phyloP scores from a whole-genome alignment of 768 basidiomycete genomes.

The Trametes coccinea region DNA sequence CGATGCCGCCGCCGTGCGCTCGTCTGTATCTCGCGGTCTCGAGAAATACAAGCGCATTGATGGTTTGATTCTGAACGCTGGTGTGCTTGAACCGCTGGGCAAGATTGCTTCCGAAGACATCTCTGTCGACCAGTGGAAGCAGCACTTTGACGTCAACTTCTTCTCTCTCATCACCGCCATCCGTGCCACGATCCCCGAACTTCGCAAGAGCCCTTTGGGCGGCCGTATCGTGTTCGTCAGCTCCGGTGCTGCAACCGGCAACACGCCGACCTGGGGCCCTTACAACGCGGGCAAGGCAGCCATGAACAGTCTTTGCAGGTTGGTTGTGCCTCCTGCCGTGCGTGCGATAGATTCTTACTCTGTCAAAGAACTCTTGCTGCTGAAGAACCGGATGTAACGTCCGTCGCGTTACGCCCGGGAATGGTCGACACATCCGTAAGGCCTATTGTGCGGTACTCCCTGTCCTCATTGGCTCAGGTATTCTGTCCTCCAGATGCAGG shows the following conservation, averaged over 20 bases:
- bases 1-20: conserved; percentile 52
- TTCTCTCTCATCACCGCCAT: conserved; percentile 78
- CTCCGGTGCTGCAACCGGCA: conserved; percentile 79
- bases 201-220: conserved; percentile 57
- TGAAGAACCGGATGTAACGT: conserved; percentile 77
- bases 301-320: conserved; percentile 85
- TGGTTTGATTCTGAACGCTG: conserved; percentile 85
- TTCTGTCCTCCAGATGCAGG: conserved; percentile 65
- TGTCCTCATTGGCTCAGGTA: neutral
- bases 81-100: conserved; percentile 67
- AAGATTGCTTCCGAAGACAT: conserved; percentile 51
- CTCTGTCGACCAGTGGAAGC: conserved; percentile 63
- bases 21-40: conserved; percentile 55
- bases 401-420: conserved; percentile 83
- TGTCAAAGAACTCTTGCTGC: conserved; percentile 69
- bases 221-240: conserved; percentile 81
- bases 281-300: conserved; percentile 88
- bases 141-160: conserved; percentile 83
- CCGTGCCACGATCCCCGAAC: conserved; percentile 63
- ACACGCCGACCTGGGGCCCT: conserved; percentile 71
- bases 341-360: neutral
- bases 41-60: conserved; percentile 67
- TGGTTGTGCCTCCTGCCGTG: conserved; percentile 6
- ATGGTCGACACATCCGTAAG: conserved; percentile 81
- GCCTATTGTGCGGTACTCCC: neutral